Conservation (phyloP, 2,329 filamentous ascomycete species). For the Fusarium incarnatum region DNA sequence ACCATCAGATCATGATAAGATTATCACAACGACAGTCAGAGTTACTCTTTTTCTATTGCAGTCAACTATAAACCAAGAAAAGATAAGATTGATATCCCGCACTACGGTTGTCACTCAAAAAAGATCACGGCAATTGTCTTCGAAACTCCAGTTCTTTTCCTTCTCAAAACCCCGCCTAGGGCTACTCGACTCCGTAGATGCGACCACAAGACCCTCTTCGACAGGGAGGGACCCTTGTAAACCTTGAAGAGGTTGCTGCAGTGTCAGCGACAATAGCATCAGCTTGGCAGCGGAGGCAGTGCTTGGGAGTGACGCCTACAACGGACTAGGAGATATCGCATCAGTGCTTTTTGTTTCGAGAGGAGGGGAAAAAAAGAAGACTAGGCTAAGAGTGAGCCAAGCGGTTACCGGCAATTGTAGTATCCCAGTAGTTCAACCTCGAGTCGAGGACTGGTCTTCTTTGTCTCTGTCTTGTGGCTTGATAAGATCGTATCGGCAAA, state of each 20-base stretch:
- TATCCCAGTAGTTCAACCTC: not conserved
- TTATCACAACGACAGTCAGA: not conserved
- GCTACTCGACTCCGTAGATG: conserved; percentile 14
- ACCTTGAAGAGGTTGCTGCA: conserved; percentile 39
- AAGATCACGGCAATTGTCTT: not conserved
- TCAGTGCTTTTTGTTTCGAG: conserved; percentile 42
- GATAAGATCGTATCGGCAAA: conserved; percentile 20
- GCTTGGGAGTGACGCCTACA: conserved; percentile 20
- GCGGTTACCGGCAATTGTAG: conserved; percentile 38
- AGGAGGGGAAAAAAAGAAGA: conserved; percentile 38
- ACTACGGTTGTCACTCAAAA: not conserved
- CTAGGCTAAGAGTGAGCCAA: conserved; percentile 5
- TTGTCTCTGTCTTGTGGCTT: conserved; percentile 17
- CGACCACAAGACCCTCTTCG: conserved; percentile 8
- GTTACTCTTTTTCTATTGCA: not conserved
- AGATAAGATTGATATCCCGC: not conserved
- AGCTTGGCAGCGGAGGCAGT: conserved; percentile 45
- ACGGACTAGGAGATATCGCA: conserved; percentile 20
- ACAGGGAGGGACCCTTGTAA: conserved; percentile 40
- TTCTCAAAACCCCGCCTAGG: conserved; percentile 13
- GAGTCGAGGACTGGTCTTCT: conserved; percentile 22
- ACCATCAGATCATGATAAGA: not conserved
- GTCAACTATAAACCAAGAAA: not conserved
- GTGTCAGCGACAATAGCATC: conserved; percentile 43
- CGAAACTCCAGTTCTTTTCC: conserved; percentile 15